Evolutionary conservation across 257 asterid genomes (phyloP), one percentile per base, ranked within the genome.

Genomic region (Capsicum chinense): DNA sequence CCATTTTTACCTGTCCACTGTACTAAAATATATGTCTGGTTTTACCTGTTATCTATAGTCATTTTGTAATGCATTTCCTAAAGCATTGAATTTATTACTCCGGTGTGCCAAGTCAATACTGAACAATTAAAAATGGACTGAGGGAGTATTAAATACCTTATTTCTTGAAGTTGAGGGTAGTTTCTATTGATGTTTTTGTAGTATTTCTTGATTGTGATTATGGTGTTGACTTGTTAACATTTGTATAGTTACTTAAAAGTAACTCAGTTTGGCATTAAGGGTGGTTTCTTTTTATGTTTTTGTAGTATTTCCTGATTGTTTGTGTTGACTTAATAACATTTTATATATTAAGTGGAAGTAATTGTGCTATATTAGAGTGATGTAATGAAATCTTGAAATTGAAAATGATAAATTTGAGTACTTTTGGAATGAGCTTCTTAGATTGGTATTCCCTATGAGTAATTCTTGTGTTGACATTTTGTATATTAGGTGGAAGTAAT

Each of bases 361-460:
- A 15, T 78, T 52, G 48, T 76, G 82, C 21, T 78, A 3, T 52
- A 47, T 17, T 10, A 47, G 7, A 47, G 58, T 73, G 14, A 48
- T 73, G 62, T 52, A 7, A n/a, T 62, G 57, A 85, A 84, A 70
- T 26, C 59, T 26, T 79, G 5, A 68, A 83, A 42, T 62, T 71
- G 52, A 54, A 15, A 37, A 10, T 52, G 16, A 56, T 68, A 17
- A 56, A 64, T 74, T 44, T 84, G 52, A 16, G 8, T 59, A 13
- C 62, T 54, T 70, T 79, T 68, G 47, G 44, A 19, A 47, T 14
- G 64, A 78, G 82, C 64, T 78, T 78, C 82, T 33, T 4, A 78
- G 64, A 54, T 14, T 78, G 50, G 11, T 0, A 7, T 54, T 78
- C 11, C 48, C 9, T 39, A 15, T 39, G 78, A 16, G 33, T 16